Evolutionary conservation across 208 protist species (phyloP).

Genomic region (Crithidia expoeki): DNA sequence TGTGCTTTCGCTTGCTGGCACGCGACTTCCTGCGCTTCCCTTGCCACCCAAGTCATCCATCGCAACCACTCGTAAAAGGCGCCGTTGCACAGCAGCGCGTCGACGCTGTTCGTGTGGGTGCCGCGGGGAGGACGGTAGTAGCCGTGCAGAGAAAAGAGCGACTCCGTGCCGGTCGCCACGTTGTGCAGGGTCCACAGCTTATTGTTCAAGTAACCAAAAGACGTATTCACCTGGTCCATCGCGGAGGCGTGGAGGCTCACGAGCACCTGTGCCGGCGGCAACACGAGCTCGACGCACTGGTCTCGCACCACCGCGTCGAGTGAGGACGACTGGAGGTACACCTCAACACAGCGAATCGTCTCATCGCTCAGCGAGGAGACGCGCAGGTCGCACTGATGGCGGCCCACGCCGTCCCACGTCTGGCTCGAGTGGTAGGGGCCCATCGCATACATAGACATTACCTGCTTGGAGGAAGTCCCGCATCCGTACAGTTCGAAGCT

Average conservation of each 20-base stretch:
- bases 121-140: slow-evolving; percentile 36
- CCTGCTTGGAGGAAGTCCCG: slow-evolving; percentile 33
- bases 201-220: slow-evolving; percentile 43
- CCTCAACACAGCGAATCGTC: slow-evolving; percentile 37
- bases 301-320: slow-evolving; percentile 28
- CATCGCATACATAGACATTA: slow-evolving; percentile 47
- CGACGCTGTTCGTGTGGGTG: slow-evolving; percentile 30
- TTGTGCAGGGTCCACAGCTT: slow-evolving; percentile 52
- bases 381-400: slow-evolving; percentile 36
- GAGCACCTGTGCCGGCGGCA: slow-evolving; percentile 25
- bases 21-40: slow-evolving; percentile 1
- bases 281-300: slow-evolving; percentile 22
- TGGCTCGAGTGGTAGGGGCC: slow-evolving; percentile 30
- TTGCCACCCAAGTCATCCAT: slow-evolving; percentile 50
- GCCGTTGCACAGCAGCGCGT: slow-evolving; percentile 57
- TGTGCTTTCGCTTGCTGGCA: slow-evolving; percentile 3
- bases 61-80: slow-evolving; percentile 54
- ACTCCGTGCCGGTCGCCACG: slow-evolving; percentile 9
- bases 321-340: slow-evolving; percentile 17
- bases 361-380: slow-evolving; percentile 37
- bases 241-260: slow-evolving; percentile 40
- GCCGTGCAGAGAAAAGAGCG: slow-evolving; percentile 39
- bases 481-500: slow-evolving; percentile 58
- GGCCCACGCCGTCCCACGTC: slow-evolving; percentile 30
- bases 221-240: slow-evolving; percentile 35